phyloP scores from a whole-genome alignment of 192 early-diverging fungal genomes.

The Coemansia sp. region DNA sequence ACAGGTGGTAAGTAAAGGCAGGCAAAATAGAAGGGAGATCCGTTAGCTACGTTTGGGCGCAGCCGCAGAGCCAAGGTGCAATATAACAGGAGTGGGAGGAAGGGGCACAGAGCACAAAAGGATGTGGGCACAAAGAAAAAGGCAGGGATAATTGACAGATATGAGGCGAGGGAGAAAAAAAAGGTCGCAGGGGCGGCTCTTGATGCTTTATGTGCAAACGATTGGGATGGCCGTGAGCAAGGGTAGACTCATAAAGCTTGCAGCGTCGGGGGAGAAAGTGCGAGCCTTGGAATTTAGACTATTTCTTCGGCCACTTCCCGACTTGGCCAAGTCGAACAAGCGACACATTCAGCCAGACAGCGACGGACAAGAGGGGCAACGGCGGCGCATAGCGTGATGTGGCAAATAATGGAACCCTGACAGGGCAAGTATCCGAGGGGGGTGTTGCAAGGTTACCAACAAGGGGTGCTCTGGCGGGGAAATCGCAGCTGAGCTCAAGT shows the following conservation, averaged over 20 bases:
- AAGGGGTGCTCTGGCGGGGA: slow-evolving; percentile 10
- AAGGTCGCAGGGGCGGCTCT: neutral
- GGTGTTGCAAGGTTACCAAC: slow-evolving; percentile 6
- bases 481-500: neutral
- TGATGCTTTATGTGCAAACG: slow-evolving; percentile 5
- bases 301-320: slow-evolving; percentile 9
- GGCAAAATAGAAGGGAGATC: slow-evolving; percentile 9
- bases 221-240: neutral
- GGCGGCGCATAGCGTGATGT: slow-evolving; percentile 7
- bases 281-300: neutral
- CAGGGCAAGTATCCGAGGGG: slow-evolving; percentile 9
- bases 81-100: neutral
- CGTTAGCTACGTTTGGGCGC: neutral
- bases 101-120: slow-evolving; percentile 2
- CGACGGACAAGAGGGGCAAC: neutral
- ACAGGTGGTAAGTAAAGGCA: slow-evolving; percentile 4
- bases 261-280: neutral
- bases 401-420: slow-evolving; percentile 10
- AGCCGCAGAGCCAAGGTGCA: neutral
- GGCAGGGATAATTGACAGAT: slow-evolving; percentile 14
- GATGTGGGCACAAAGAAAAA: neutral
- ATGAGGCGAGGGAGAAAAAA: neutral
- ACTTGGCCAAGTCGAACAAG: neutral
- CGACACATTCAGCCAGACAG: slow-evolving; percentile 2
- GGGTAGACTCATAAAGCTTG: slow-evolving; percentile 1